phyloP scores from a whole-genome alignment of 192 early-diverging fungal genomes.

The Ambispora gerdemannii region DNA sequence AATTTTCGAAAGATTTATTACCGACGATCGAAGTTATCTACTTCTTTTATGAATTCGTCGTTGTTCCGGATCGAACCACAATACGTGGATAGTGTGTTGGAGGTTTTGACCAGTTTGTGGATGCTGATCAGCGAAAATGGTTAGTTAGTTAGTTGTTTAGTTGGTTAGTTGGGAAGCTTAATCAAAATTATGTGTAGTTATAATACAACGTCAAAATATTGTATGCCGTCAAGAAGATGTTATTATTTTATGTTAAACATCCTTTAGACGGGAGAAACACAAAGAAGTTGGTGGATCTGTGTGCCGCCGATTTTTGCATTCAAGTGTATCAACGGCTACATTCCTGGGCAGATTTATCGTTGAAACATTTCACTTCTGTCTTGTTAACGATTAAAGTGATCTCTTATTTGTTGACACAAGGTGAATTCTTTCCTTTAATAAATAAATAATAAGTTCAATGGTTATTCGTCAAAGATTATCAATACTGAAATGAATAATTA shows the following conservation, averaged over 20 bases:
- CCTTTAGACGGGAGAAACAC: conserved; percentile 7
- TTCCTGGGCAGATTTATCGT: background rate
- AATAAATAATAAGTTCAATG: too few species aligned
- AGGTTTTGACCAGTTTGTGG: conserved; percentile 14
- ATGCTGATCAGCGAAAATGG: conserved; percentile 18
- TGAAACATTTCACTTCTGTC: conserved; percentile 13
- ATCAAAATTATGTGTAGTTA: too few species aligned
- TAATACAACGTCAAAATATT: too few species aligned
- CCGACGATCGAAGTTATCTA: conserved; percentile 1
- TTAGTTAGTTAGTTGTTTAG: too few species aligned
- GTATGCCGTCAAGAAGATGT: too few species aligned
- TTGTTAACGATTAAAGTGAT: conserved; percentile 16
- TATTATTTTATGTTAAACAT: too few species aligned
- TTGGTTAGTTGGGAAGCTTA: too few species aligned
- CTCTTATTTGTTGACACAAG: background rate
- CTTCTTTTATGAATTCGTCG: background rate
- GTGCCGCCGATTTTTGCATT: conserved; percentile 10
- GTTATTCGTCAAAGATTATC: too few species aligned
- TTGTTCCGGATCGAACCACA: background rate
- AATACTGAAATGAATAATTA: too few species aligned
- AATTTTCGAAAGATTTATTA: conserved; percentile 25
- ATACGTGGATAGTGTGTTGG: background rate
- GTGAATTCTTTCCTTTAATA: background rate
- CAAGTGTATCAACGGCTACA: background rate
- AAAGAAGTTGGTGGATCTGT: background rate